A percentile compares a stretch with the other conserved stretches of the same genome.
phyloP scores from a whole-genome alignment of 1,139 yeast species.

The Nakaseomyces delphensis region DNA sequence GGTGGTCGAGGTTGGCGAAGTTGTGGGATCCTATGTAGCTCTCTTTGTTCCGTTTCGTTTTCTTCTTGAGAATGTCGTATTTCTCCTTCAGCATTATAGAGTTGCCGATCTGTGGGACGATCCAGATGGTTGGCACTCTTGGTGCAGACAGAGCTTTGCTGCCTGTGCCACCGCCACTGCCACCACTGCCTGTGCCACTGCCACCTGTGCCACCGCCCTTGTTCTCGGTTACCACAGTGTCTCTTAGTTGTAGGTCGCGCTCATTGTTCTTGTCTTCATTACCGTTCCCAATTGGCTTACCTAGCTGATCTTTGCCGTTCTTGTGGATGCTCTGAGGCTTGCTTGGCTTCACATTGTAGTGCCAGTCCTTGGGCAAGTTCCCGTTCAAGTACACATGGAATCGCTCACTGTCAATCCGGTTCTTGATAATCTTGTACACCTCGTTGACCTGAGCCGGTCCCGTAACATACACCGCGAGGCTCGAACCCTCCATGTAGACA shows the following conservation, averaged over 20 bases:
- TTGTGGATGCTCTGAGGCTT: slow-evolving; percentile 53
- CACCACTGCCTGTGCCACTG: background rate
- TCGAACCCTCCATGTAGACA: slow-evolving; percentile 8
- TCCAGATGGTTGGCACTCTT: slow-evolving; percentile 78
- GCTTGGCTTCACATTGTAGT: slow-evolving; percentile 43
- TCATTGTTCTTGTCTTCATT: background rate
- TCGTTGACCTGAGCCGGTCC: slow-evolving; percentile 9
- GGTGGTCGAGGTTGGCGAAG: slow-evolving; percentile 56
- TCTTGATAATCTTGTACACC: slow-evolving; percentile 12
- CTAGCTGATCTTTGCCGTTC: slow-evolving; percentile 14
- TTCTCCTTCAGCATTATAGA: slow-evolving; percentile 49
- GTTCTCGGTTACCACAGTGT: background rate
- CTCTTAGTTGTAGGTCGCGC: background rate
- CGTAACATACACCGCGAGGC: slow-evolving; percentile 4
- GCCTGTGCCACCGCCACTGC: too few relatives aligned
- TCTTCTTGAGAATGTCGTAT: slow-evolving; percentile 35
- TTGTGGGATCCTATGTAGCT: slow-evolving; percentile 69
- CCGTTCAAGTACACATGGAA: slow-evolving; percentile 47
- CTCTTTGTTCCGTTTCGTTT: slow-evolving; percentile 14
- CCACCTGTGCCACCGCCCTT: background rate
- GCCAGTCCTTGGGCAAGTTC: slow-evolving; percentile 54
- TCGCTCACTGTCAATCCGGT: slow-evolving; percentile 23
- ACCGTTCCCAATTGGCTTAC: background rate
- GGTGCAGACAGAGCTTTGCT: background rate
- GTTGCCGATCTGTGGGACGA: slow-evolving; percentile 76